Evolutionary conservation across 306 rosid species (phyloP), one percentile per base, ranked within the genome.

Genomic region (Sesbania bispinosa): DNA sequence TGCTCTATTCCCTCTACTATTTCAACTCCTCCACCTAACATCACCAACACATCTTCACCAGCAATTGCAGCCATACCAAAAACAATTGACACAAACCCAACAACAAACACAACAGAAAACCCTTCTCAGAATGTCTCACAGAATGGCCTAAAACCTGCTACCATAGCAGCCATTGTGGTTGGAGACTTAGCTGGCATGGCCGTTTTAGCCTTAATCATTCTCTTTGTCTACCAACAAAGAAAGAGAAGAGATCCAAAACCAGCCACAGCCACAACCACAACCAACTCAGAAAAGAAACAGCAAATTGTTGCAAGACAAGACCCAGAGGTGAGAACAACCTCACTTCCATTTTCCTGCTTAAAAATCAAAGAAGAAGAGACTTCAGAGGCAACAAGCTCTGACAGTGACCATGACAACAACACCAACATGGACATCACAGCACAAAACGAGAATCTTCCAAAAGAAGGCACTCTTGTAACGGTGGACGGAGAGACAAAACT

Each of bases 11-110:
- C 97, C 36, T 90, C 96, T 2, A 73, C 95, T 14, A 69, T 83
- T 1, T 90, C 97, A 1, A 55, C 77, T 5, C 80, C 90, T 24
- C 92, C 89, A 6, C 87, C 90, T 2, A 92, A 89, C 15, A 60
- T 62, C 23, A 54, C 88, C 15, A 52, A 30, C 26, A 26, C 88
- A 4, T 81, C 96, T 59, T 82, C 97, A 52, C 96, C 97, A 5
- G 99, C 97, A 0, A 89, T 94, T 59, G 99, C 97, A 26, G 97
- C 85, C 62, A 89, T 94, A n/a, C 99, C 99, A 30, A 86, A 69
- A 86, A 86, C 86, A 41, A 80, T 86, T 2, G 88, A 75, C 72
- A 36, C 89, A 42, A 53, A 10, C 51, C 86, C 92, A 6, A 58
- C 60, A 27, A 47, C 92, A 33, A 64, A 63, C 79, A 1, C 85